Evolutionary conservation across 768 basidiomycete genomes (phyloP).

Genomic region (Candolleomyces aberdarensis): DNA sequence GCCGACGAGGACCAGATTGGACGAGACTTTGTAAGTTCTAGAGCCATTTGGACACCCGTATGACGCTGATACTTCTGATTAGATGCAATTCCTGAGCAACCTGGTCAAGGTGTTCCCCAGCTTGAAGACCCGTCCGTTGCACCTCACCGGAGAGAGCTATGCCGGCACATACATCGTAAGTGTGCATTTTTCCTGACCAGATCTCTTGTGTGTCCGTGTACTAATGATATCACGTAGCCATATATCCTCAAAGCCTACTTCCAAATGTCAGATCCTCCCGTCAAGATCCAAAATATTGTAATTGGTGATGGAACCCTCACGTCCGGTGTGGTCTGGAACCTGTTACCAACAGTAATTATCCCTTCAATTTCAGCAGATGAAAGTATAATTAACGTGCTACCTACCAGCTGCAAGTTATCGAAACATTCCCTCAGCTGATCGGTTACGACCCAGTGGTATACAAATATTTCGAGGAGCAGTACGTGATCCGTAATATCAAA

Average conservation of each 20-base stretch:
- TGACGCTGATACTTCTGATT: neutral
- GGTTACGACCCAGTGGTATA: slow-evolving; percentile 66
- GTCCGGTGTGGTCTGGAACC: slow-evolving; percentile 45
- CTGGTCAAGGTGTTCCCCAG: slow-evolving; percentile 73
- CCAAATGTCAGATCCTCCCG: slow-evolving; percentile 57
- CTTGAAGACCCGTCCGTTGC: slow-evolving; percentile 61
- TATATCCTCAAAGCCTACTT: slow-evolving; percentile 77
- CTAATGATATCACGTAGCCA: slow-evolving; percentile 39
- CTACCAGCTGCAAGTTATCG: slow-evolving; percentile 49
- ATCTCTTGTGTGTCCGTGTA: neutral
- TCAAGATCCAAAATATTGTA: slow-evolving; percentile 62
- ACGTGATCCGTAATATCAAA: slow-evolving; percentile 19
- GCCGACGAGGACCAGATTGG: slow-evolving; percentile 67
- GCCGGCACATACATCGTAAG: slow-evolving; percentile 69
- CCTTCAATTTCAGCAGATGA: too few species aligned
- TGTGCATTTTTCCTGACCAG: slow-evolving; percentile 1
- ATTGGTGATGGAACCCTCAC: slow-evolving; percentile 69
- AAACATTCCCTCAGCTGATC: slow-evolving; percentile 76
- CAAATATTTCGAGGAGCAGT: slow-evolving; percentile 70
- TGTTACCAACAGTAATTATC: slow-evolving; percentile 51
- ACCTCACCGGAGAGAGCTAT: slow-evolving; percentile 73
- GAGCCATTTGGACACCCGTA: neutral
- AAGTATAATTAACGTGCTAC: neutral
- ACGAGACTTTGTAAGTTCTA: slow-evolving; percentile 43
- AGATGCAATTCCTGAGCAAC: slow-evolving; percentile 74